Evolutionary conservation across 1,284 basidiomycete species (phyloP).

Genomic region (Pyrrhoderma noxium): DNA sequence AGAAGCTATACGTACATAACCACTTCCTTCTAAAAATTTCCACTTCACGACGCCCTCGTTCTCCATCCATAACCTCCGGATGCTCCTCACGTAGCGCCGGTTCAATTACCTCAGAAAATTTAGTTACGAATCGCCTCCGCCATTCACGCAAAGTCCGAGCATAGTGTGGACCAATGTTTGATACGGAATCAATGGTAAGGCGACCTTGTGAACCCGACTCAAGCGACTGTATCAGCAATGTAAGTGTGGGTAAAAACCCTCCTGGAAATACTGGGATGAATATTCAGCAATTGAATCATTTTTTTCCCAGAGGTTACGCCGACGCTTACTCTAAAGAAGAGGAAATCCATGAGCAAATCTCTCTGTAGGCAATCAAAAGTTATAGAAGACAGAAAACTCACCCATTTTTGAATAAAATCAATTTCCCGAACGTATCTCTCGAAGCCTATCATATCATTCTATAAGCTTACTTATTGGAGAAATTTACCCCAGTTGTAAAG

Average conservation of each 20-base stretch:
- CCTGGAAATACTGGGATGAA: constrained; percentile 62
- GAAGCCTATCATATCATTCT: constrained; percentile 34
- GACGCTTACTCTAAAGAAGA: constrained; percentile 23
- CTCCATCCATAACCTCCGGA: constrained; percentile 39
- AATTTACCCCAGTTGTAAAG: not conserved
- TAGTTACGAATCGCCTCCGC: constrained; percentile 55
- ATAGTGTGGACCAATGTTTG: constrained; percentile 81
- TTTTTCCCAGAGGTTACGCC: not conserved
- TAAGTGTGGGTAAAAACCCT: constrained; percentile 65
- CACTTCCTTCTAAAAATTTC: constrained; percentile 77
- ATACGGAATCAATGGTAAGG: constrained; percentile 63
- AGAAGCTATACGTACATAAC: constrained; percentile 50
- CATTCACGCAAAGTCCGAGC: constrained; percentile 80
- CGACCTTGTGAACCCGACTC: constrained; percentile 47
- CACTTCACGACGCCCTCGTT: constrained; percentile 47
- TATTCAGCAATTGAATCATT: not conserved
- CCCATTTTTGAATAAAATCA: constrained; percentile 80
- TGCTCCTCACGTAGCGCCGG: constrained; percentile 60
- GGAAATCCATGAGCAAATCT: constrained; percentile 3
- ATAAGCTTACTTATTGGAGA: not conserved
- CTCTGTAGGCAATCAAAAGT: not conserved
- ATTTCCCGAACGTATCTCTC: constrained; percentile 53
- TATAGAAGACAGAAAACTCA: constrained; percentile 24
- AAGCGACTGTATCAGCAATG: constrained; percentile 52
- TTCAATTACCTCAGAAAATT: constrained; percentile 50